Conservation (phyloP, 768 basidiomycete genomes). For the Suillus fuscotomentosus region DNA sequence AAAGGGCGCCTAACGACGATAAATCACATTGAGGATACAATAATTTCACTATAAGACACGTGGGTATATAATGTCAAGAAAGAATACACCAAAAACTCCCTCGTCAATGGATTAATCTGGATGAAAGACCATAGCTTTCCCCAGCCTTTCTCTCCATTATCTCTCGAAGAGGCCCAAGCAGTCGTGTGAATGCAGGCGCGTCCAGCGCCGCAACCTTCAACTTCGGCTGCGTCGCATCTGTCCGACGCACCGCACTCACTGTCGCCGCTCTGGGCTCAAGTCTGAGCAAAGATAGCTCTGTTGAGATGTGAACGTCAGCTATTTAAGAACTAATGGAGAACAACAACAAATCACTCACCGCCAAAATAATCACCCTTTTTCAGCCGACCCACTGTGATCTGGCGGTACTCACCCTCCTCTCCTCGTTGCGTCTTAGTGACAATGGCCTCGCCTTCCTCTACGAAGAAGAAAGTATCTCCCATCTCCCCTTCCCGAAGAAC, state of each 20-base stretch:
- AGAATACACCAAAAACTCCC: neutral
- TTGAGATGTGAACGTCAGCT: constrained; percentile 9
- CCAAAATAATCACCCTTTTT: constrained; percentile 98
- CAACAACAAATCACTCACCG: constrained; percentile 50
- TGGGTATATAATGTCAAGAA: constrained; percentile 1
- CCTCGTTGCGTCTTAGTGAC: constrained; percentile 73
- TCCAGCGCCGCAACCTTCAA: constrained; percentile 94
- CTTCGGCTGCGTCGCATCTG: constrained; percentile 50
- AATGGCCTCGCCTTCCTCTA: constrained; percentile 90
- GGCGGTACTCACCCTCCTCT: constrained; percentile 56
- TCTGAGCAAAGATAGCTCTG: constrained; percentile 90
- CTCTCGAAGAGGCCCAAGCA: constrained; percentile 90
- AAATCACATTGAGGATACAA: neutral
- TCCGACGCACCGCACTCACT: constrained; percentile 68
- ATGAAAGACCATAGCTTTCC: constrained; percentile 55
- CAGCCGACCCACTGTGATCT: constrained; percentile 72
- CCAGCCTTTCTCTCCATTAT: constrained; percentile 92
- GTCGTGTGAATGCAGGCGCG: constrained; percentile 88
- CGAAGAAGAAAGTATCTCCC: constrained; percentile 97
- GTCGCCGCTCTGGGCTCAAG: constrained; percentile 94
- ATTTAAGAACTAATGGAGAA: neutral
- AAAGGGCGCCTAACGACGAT: neutral
- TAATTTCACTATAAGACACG: constrained; percentile 2
- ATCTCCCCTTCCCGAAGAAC: constrained; percentile 93
- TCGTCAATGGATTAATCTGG: constrained; percentile 31